Conservation (phyloP, 148 eudicot genomes). For the Chenopodium quinoa region DNA sequence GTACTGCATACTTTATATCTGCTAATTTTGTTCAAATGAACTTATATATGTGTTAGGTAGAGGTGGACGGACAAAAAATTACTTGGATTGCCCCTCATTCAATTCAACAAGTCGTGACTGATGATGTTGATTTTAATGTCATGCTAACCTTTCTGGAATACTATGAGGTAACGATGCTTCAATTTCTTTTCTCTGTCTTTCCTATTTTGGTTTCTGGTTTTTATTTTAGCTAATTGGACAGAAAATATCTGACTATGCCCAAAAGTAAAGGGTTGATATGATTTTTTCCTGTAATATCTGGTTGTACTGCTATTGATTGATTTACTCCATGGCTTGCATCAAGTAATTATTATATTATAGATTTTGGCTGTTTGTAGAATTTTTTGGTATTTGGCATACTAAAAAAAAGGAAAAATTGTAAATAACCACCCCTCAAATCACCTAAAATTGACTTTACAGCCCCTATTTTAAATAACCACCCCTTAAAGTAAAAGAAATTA, state of each 20-base stretch:
- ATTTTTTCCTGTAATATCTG: too few species aligned
- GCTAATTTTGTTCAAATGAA: neutral
- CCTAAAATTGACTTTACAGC: too few species aligned
- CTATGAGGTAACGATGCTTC: slow-evolving; percentile 56
- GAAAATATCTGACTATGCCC: neutral
- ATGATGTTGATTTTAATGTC: slow-evolving; percentile 78
- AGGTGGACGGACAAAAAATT: slow-evolving; percentile 82
- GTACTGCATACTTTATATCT: neutral
- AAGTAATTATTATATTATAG: neutral
- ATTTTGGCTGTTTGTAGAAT: neutral
- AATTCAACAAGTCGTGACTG: slow-evolving; percentile 85
- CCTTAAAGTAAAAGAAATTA: too few species aligned
- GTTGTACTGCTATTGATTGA: neutral
- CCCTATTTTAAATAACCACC: too few species aligned
- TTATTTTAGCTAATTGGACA: neutral
- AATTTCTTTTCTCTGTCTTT: neutral
- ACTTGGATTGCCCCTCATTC: slow-evolving; percentile 96
- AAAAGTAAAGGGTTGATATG: neutral
- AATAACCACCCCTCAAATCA: too few species aligned
- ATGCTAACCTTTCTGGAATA: slow-evolving; percentile 85
- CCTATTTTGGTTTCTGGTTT: neutral
- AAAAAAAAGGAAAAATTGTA: neutral
- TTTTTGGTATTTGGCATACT: neutral
- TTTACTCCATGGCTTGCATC: neutral
- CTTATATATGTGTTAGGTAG: slow-evolving; percentile 49